Percentiles rank a stretch among this genome's conserved stretches.
These are phyloP conservation scores for Aspergillus latus DNA, from an alignment of 2,329 filamentous ascomycete genomes.

Conservation along the genomic window DNA sequence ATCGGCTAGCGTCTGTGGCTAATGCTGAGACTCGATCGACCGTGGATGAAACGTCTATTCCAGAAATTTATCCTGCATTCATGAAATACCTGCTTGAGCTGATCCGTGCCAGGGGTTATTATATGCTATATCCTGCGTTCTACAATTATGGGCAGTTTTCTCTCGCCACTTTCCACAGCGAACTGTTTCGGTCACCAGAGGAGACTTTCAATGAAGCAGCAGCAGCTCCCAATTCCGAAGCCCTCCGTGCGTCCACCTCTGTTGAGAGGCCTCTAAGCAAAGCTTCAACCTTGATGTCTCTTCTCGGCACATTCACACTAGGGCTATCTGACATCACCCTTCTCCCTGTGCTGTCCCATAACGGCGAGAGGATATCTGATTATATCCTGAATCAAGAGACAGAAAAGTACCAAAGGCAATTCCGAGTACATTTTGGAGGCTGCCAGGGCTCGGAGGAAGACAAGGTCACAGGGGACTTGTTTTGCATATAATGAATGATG, in stretches of 20 bases:
- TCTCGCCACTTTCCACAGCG: slow-evolving; percentile 73
- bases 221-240: slow-evolving; percentile 19
- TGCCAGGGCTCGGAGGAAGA: slow-evolving; percentile 51
- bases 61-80: slow-evolving; percentile 70
- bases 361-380: slow-evolving; percentile 52
- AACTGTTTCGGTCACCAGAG: slow-evolving; percentile 71
- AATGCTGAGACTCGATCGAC: slow-evolving; percentile 17
- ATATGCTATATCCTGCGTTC: slow-evolving; percentile 72
- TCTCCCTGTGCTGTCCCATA: slow-evolving; percentile 64
- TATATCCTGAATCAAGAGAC: slow-evolving; percentile 45
- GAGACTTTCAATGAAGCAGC: slow-evolving; percentile 47
- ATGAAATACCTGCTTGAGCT: slow-evolving; percentile 76
- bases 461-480: slow-evolving; percentile 58
- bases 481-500: slow-evolving; percentile 53
- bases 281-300: slow-evolving; percentile 49
- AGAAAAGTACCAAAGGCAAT: slow-evolving; percentile 56
- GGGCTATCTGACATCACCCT: slow-evolving; percentile 49
- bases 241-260: slow-evolving; percentile 3
- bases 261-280: slow-evolving; percentile 32
- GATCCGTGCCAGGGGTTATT: slow-evolving; percentile 73
- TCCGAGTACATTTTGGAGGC: slow-evolving; percentile 66
- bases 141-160: slow-evolving; percentile 47
- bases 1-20: slow-evolving; percentile 50
- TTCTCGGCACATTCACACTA: slow-evolving; percentile 49
- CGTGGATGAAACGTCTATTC: slow-evolving; percentile 55